Evolutionary conservation across 306 rosid genomes (phyloP), one percentile per base, ranked within the genome.

Genomic region (Cucurbita argyrosperma): DNA sequence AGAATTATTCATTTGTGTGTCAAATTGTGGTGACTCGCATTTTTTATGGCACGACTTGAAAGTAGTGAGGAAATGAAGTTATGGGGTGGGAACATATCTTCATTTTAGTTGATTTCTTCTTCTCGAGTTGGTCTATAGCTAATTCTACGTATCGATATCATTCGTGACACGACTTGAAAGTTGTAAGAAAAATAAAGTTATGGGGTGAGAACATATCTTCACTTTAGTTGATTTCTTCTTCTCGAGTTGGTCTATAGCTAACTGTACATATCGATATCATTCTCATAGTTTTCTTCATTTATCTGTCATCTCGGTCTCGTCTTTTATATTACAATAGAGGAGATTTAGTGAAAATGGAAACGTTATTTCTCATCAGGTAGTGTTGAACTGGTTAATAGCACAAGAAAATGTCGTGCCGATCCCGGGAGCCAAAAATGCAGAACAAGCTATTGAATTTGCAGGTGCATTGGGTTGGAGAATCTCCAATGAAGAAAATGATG

Each of bases 321-420:
- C 19, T 37, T 61, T 62, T 37, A 15, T 23, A 16, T 63, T 8
- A 40, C 35, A 40, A 21, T 45, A 54, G 2, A 0, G 3, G 40
- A 66, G 12, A 5, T 26, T 6, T 45, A 6, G 45, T 59, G 54
- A 51, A 35, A 68, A 6, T n/a, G 0, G 18, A 62, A 38, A 79
- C 78, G 67, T 78, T 71, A 18, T 37, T 26, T 4, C 10, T 16
- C 39, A 30, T 60, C 79, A 94, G 99, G 96, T 94, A 18, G 89
- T 79, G 40, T 77, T 94, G 61, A 94, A 89, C 80, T 94, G 99
- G 99, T 74, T 91, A 55, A 80, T 84, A 76, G 88, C 92, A 26
- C 95, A 94, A 79, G 96, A 84, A 50, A 94, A 94, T 43, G 91
- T 94, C 10, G 89, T 94, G 84, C 99, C 97, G 16, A 91, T 94